phyloP scores from a whole-genome alignment of 352 stramenopile genomes.

The Lagenidium giganteum region DNA sequence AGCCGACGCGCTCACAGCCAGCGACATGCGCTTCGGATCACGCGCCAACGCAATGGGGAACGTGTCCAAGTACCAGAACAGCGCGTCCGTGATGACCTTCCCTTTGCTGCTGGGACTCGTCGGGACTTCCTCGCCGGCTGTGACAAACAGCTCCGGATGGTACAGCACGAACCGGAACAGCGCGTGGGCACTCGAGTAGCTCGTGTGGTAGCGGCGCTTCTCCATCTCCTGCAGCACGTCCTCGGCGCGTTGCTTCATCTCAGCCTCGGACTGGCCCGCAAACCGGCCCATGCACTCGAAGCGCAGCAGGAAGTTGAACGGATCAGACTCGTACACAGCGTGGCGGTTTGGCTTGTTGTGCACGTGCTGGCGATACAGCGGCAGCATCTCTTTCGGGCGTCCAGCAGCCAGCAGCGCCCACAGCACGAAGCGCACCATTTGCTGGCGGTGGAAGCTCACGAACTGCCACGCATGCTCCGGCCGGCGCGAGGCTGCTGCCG shows the following conservation, averaged over 20 bases:
- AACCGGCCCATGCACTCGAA: slow-evolving; percentile 52
- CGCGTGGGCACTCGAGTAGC: slow-evolving; percentile 56
- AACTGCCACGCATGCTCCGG: slow-evolving; percentile 34
- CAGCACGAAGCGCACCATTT: slow-evolving; percentile 59
- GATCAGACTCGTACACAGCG: slow-evolving; percentile 46
- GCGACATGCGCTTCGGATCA: slow-evolving; percentile 48
- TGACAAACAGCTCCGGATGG: slow-evolving; percentile 34
- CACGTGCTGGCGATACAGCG: slow-evolving; percentile 45
- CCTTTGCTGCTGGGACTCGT: background rate
- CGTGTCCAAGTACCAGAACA: slow-evolving; percentile 42
- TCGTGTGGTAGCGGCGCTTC: slow-evolving; percentile 27
- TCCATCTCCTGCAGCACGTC: slow-evolving; percentile 40
- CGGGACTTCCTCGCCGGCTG: background rate
- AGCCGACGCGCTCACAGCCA: slow-evolving; percentile 51
- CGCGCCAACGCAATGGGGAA: slow-evolving; percentile 33
- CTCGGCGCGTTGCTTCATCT: slow-evolving; percentile 30
- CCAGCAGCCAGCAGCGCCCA: slow-evolving; percentile 49
- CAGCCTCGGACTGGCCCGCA: slow-evolving; percentile 23
- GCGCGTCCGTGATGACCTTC: slow-evolving; percentile 22
- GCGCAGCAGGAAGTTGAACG: slow-evolving; percentile 61
- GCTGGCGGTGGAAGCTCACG: slow-evolving; percentile 35
- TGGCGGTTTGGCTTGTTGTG: slow-evolving; percentile 30
- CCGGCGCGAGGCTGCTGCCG: slow-evolving; percentile 9
- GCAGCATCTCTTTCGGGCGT: slow-evolving; percentile 20
- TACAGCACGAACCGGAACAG: slow-evolving; percentile 61